Conservation (phyloP, 2,329 filamentous ascomycete genomes). For the Penicillium digitatum region DNA sequence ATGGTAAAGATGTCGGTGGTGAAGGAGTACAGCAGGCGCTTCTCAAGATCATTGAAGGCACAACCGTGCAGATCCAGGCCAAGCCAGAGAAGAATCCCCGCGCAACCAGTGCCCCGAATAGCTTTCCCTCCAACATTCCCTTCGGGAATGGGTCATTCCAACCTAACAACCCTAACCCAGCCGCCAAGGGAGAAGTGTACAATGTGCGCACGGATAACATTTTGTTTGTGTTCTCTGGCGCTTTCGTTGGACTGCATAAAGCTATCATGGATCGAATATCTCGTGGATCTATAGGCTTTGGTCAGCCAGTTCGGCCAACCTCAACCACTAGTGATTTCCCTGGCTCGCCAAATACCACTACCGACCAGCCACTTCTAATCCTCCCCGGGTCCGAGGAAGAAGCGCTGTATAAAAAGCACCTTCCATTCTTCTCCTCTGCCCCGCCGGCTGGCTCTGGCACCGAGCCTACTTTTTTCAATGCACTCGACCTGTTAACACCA, state of each 20-base stretch:
- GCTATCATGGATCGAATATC: conserved; percentile 81
- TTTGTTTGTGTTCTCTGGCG: conserved; percentile 92
- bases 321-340: conserved; percentile 30
- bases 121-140: conserved; percentile 40
- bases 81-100: conserved; percentile 56
- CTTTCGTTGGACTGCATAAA: conserved; percentile 90
- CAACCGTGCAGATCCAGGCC: conserved; percentile 84
- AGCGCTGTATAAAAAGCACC: conserved; percentile 54
- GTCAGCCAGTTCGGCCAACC: conserved; percentile 66
- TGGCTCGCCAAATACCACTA: conserved; percentile 19
- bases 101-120: conserved; percentile 35
- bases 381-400: conserved; percentile 64
- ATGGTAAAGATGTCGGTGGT: conserved; percentile 89
- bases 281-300: conserved; percentile 84
- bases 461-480: conserved; percentile 51
- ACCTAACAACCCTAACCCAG: conserved; percentile 27
- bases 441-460: conserved; percentile 39
- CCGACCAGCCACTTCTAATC: conserved; percentile 46
- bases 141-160: conserved; percentile 32
- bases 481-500: conserved; percentile 69
- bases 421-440: conserved; percentile 58
- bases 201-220: conserved; percentile 93
- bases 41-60: conserved; percentile 93
- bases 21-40: conserved; percentile 96
- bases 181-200: conserved; percentile 56